These are phyloP conservation scores for Typha latifolia DNA, from an alignment of 176 grass and related monocot species.

Conservation along the genomic window DNA sequence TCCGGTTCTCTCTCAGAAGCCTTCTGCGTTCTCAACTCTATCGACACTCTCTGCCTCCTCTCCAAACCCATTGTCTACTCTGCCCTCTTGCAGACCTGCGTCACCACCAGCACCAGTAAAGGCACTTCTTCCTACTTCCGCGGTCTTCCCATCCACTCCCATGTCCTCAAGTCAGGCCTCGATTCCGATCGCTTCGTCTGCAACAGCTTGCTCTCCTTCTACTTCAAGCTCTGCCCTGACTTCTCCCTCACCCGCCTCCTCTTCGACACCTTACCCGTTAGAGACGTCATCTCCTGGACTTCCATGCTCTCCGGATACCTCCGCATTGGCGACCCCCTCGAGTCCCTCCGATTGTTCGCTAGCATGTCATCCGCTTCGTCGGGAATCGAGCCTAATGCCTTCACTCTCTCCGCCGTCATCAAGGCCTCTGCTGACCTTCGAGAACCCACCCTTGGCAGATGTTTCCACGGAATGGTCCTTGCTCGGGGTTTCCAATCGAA, in stretches of 20 bases:
- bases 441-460: conserved; percentile 40
- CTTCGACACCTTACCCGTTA: conserved; percentile 61
- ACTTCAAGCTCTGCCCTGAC: conserved; percentile 49
- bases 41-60: background rate
- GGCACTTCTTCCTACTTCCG: background rate
- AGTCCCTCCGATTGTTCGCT: conserved; percentile 43
- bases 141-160: conserved; percentile 15
- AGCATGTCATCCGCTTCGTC: conserved; percentile 32
- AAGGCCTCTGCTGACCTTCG: conserved; percentile 65
- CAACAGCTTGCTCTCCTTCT: conserved; percentile 43
- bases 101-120: background rate
- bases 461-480: conserved; percentile 53
- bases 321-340: conserved; percentile 29
- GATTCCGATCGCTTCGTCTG: conserved; percentile 21
- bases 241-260: conserved; percentile 35
- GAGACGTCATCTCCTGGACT: conserved; percentile 74
- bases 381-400: conserved; percentile 45
- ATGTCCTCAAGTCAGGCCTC: conserved; percentile 17
- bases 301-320: conserved; percentile 66
- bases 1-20: background rate
- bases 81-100: conserved; percentile 9
- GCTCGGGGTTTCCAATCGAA: conserved; percentile 36
- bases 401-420: conserved; percentile 56
- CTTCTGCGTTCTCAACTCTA: background rate
- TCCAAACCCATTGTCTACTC: conserved; percentile 11